Base-by-base conservation (phyloP, 495 filamentous ascomycete genomes). In the Penicillium waksmanii region DNA sequence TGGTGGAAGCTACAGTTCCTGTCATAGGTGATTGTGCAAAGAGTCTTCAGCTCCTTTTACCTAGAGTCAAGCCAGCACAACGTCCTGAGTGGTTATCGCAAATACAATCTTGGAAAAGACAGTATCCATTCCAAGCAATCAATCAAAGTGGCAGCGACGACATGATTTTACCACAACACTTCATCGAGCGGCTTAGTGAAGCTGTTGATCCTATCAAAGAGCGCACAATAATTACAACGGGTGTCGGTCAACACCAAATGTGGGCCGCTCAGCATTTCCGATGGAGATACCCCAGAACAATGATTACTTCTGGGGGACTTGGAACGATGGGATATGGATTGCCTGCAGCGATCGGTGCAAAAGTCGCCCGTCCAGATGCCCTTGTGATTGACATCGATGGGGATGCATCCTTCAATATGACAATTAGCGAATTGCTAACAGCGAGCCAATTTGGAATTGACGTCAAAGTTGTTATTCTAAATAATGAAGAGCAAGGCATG, bases 191-290 rank as follows among this genome's bases (percentile, higher is more conserved):
- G 67, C 84, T 97, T 38, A 91, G 85, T 69, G 83, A 89, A 23
- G 78, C 93, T 17, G 92, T 89, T 1, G 85, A 83, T 2, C 64
- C 85, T 62, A 84, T 87, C 56, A 95, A 96, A 69, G 79, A 94
- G 11, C 77, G 85, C 54, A 95, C 90, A 12, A 85, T 95, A 68
- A 95, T 98, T 68, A 75, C 92, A 5, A 97, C 93, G 1, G 93
- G 93, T 65, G 93, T 97, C 34, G 93, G 94, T 35, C 93, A 97
- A 71, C 93, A 97, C 71, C 94, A 97, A 77, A 97, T 98, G 94
- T 97, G 94, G 94, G 80, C 89, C 8, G 93, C 92, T 9, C 92
- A 98, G 76, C 91, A 96, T 74, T 98, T 89, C 81, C 86, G 92
- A 54, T 98, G 93, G 93, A 81, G 89, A 38, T 74, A 91, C 62